Base-by-base conservation (phyloP, 2,329 filamentous ascomycete genomes). In the Neonectria hederae region DNA sequence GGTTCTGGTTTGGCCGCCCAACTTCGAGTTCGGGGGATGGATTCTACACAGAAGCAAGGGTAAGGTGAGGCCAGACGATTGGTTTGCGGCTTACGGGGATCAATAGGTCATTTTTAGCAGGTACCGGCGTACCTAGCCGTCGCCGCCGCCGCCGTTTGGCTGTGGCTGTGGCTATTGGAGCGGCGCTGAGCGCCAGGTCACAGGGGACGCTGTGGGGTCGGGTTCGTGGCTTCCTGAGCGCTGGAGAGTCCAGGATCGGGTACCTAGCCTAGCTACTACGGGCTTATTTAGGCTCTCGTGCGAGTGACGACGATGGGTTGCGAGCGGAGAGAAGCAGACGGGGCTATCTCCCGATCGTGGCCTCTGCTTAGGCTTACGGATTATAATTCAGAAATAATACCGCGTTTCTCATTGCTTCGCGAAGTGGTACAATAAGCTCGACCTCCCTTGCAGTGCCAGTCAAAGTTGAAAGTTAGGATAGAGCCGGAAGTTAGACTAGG, bases 1-100 rank as follows among this genome's bases (percentile, higher is more conserved):
- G 42, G 48, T 54, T 57, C 54, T 62, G 59, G 59, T 53, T 62
- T 43, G 28, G 54, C 42, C 55, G n/a, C n/a, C 53, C 53, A 48
- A 55, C 38, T 62, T 26, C 40, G 49, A 42, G 59, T 26, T 52
- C 48, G 49, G 52, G 54, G 53, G 52, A 49, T 53, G 45, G 21
- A 51, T 26, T n/a, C 10, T 43, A 26, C 49, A 46, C 38, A 30
- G 54, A 48, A 54, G 48, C 48, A 63, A 56, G 60, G 60, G 60
- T 62, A 45, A 59, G 49, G 57, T 45, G 51, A 59, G 46, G 56
- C 59, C n/a, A 26, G 38, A 14, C 43, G 24, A 40, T 22, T 60
- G 58, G 52, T 22, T 28, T 19, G 35, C 40, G 51, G 58, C 17
- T 45, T 54, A 55, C 19, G 48, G 48, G 48, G 43, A 30, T 30